Base-by-base conservation (phyloP, 768 basidiomycete genomes). In the Lentinula boryana region DNA sequence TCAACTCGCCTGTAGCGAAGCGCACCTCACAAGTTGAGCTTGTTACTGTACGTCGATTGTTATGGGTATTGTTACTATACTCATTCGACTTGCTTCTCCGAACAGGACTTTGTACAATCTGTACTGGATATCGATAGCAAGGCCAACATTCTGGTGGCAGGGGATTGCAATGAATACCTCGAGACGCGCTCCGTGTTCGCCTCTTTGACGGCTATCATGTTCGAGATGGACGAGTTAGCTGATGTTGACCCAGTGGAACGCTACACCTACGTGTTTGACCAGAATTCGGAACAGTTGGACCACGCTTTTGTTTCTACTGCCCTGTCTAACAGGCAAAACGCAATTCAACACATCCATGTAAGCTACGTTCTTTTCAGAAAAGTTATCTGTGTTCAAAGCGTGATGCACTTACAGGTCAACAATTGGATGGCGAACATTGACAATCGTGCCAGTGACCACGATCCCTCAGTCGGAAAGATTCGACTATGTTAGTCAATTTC, bases 81-180 rank as follows among this genome's bases (percentile, higher is more conserved):
- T n/a, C 48, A 48, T 18, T 65, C 50, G 57, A 55, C 36, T 1
- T 23, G 63, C 32, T n/a, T 36, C 52, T 32, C 21, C 31, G n/a
- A 27, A 21, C 57, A 86, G 84, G 68, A 70, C 23, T 86, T 87
- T 63, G 77, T 82, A 16, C 63, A 74, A 61, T 69, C 75, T 10
- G 70, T 86, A 41, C 68, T 85, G 3, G 67, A 66, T 6, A 68
- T 70, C 35, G 75, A 84, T 61, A 64, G 72, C 3, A 57, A 72
- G 38, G 82, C 84, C 8, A 81, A 79, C 63, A 71, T 87, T 62
- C 64, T 85, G 49, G 73, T 82, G 6, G 83, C 78, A 1, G 85
- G 86, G 5, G 85, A 86, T 70, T 85, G 81, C 72, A 87, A 87
- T 67, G 85, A 86, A 65, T 85, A 74, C 70, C 65, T 76, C 18